Evolutionary conservation across 768 basidiomycete genomes (phyloP).

Genomic region (Suillus spraguei): DNA sequence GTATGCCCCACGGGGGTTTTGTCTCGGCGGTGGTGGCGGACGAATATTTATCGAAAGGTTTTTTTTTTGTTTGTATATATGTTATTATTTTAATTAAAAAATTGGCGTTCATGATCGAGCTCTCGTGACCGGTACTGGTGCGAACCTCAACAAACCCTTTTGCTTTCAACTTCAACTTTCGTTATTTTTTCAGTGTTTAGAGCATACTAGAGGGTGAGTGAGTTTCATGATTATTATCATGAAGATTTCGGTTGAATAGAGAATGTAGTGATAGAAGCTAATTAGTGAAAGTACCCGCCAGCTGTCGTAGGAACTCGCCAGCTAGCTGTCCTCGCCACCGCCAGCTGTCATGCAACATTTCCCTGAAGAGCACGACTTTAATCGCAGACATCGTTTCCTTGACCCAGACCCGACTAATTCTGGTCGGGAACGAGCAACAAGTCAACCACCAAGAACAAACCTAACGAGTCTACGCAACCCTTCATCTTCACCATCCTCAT

Average conservation of each 20-base stretch:
- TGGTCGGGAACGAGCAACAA: slow-evolving; percentile 65
- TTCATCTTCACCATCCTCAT: slow-evolving; percentile 54
- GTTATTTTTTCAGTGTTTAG: background rate
- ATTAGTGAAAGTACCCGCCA: background rate
- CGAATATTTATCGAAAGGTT: background rate
- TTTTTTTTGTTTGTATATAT: background rate
- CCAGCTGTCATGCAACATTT: slow-evolving; percentile 32
- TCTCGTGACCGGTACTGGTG: background rate
- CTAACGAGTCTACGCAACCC: slow-evolving; percentile 28
- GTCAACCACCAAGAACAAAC: slow-evolving; percentile 64
- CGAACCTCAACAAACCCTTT: background rate
- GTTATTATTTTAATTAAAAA: slow-evolving; percentile 6
- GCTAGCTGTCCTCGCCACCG: slow-evolving; percentile 1
- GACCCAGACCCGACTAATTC: slow-evolving; percentile 42
- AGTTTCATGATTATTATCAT: background rate
- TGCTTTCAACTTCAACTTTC: background rate
- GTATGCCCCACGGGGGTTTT: background rate
- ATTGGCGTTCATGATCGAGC: background rate
- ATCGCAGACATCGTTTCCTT: slow-evolving; percentile 61
- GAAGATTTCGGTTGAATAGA: background rate
- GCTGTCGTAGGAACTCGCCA: background rate
- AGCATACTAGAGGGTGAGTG: slow-evolving; percentile 3
- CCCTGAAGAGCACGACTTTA: slow-evolving; percentile 51
- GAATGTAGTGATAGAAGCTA: background rate
- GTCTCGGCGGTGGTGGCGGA: background rate